Percentiles rank a stretch among this genome's conserved stretches.
phyloP scores from a whole-genome alignment of 208 protist genomes.

The Trypanosoma mega region DNA sequence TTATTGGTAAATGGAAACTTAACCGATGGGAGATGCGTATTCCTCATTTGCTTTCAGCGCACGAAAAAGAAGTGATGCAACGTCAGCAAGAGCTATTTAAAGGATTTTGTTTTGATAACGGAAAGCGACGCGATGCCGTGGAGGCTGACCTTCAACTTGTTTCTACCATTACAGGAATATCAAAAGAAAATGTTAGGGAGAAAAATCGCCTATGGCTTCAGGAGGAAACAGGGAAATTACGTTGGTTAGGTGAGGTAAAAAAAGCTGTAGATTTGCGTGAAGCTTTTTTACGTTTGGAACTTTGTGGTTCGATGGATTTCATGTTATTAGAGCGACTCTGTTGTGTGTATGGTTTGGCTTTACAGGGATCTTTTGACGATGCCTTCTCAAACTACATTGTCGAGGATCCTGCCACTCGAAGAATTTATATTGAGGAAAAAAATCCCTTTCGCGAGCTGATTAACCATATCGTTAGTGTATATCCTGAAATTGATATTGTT shows the following conservation, averaged over 20 bases:
- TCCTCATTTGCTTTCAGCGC: slow-evolving; percentile 40
- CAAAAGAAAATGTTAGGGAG: slow-evolving; percentile 37
- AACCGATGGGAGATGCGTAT: slow-evolving; percentile 89
- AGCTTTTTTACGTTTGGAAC: slow-evolving; percentile 78
- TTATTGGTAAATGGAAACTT: slow-evolving; percentile 66
- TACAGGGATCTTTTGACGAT: slow-evolving; percentile 70
- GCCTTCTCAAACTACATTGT: slow-evolving; percentile 80
- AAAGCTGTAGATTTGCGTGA: slow-evolving; percentile 78
- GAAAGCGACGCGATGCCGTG: slow-evolving; percentile 39
- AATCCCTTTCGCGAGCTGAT: slow-evolving; percentile 69
- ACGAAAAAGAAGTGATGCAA: slow-evolving; percentile 54
- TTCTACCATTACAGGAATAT: slow-evolving; percentile 40
- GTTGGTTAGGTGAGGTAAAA: slow-evolving; percentile 86
- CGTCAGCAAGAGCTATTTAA: slow-evolving; percentile 74
- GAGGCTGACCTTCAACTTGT: slow-evolving; percentile 49
- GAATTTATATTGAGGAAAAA: slow-evolving; percentile 41
- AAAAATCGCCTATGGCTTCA: slow-evolving; percentile 80
- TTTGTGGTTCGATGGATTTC: slow-evolving; percentile 66
- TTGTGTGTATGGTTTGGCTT: slow-evolving; percentile 78
- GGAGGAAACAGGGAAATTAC: slow-evolving; percentile 67
- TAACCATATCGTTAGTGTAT: slow-evolving; percentile 51
- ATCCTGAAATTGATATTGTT: slow-evolving; percentile 71
- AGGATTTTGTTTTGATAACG: slow-evolving; percentile 40
- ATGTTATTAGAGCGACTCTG: slow-evolving; percentile 73
- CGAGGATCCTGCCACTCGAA: slow-evolving; percentile 49